Percentiles rank a stretch among this genome's conserved stretches.
Conservation (phyloP, 495 filamentous ascomycete species). For the Penicillium chermesinum region DNA sequence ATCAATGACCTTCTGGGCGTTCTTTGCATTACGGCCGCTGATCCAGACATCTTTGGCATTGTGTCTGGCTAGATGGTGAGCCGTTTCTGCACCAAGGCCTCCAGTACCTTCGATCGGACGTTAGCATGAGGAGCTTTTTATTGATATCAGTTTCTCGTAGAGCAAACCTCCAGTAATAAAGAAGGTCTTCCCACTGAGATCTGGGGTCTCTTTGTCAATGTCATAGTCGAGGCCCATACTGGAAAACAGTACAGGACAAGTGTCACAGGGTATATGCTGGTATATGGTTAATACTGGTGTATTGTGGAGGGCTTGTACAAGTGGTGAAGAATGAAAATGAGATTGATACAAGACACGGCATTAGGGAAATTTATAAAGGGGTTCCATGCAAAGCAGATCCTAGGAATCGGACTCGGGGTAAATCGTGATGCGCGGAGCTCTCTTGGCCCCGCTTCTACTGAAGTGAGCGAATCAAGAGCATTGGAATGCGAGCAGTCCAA, state of each 20-base stretch:
- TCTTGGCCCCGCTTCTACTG: not conserved
- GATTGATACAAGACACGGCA: too few species aligned
- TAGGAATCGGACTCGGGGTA: not conserved
- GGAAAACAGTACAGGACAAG: too few species aligned
- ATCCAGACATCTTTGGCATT: constrained; percentile 53
- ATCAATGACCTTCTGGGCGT: constrained; percentile 39
- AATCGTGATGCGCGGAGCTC: not conserved
- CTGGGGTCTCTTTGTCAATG: constrained; percentile 43
- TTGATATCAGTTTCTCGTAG: not conserved
- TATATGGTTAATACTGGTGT: too few species aligned
- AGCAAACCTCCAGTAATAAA: constrained; percentile 54
- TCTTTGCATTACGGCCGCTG: constrained; percentile 45
- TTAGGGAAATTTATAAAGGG: not conserved
- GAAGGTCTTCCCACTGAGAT: constrained; percentile 49
- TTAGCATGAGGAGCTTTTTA: not conserved
- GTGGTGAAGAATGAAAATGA: too few species aligned
- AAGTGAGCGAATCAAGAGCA: not conserved
- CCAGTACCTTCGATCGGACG: constrained; percentile 19
- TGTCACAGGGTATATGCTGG: too few species aligned
- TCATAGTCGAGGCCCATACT: not conserved
- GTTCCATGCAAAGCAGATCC: not conserved
- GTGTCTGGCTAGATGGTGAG: constrained; percentile 50
- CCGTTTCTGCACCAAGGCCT: constrained; percentile 56
- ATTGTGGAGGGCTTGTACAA: too few species aligned
- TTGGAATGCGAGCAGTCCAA: not conserved